These are phyloP conservation scores for Aspergillus fumigatiaffinis DNA, from an alignment of 2,329 filamentous ascomycete genomes.

Conservation along the genomic window DNA sequence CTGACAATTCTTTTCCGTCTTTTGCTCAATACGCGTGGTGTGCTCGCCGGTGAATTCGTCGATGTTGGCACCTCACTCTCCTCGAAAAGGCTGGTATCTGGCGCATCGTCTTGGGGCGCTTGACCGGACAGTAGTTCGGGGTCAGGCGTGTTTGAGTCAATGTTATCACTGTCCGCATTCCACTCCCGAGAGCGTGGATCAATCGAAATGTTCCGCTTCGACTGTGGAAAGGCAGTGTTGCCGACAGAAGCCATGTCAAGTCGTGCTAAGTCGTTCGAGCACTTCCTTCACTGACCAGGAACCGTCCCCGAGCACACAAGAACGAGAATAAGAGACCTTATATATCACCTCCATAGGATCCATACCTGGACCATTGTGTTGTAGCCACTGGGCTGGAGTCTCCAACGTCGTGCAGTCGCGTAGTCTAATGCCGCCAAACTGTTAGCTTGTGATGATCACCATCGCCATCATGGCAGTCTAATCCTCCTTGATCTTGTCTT, in stretches of 20 bases:
- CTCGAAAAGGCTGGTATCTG: constrained; percentile 9
- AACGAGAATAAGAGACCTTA: background rate
- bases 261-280: background rate
- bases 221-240: constrained; percentile 16
- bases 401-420: background rate
- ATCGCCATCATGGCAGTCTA: background rate
- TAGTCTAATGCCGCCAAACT: background rate
- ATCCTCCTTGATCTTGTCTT: background rate
- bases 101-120: background rate
- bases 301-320: background rate
- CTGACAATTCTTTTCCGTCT: constrained; percentile 24
- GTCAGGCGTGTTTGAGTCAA: background rate
- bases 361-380: background rate
- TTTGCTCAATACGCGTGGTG: constrained; percentile 8
- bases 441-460: background rate
- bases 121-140: background rate
- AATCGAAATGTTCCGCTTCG: constrained; percentile 18
- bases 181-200: constrained; percentile 10
- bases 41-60: constrained; percentile 8
- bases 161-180: constrained; percentile 1
- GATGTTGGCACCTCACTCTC: constrained; percentile 10
- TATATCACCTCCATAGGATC: background rate
- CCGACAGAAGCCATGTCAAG: constrained; percentile 19
- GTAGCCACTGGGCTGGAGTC: background rate
- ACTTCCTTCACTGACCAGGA: background rate